These are phyloP conservation scores for Mallotus japonicus DNA, from an alignment of 441 rosid genomes.

Conservation along the genomic window DNA sequence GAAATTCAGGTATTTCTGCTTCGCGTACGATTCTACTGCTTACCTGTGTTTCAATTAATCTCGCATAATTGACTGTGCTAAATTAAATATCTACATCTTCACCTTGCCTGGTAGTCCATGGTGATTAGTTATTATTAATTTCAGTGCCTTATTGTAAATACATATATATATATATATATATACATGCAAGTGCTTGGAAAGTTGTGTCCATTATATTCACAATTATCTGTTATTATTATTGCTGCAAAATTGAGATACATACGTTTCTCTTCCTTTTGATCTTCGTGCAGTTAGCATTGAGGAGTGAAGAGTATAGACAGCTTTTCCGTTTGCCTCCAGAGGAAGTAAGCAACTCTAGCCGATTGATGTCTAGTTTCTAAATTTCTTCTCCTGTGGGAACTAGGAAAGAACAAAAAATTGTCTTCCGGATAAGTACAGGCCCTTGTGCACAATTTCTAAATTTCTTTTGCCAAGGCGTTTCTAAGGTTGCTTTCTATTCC, in stretches of 20 bases:
- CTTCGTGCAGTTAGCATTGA: slow-evolving; percentile 36
- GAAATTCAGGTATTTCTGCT: slow-evolving; percentile 51
- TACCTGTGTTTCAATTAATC: neutral
- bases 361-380: neutral
- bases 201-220: too few species aligned
- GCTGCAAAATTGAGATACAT: too few species aligned
- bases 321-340: slow-evolving; percentile 84
- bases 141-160: too few species aligned
- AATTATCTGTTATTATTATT: too few species aligned
- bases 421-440: neutral
- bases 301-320: slow-evolving; percentile 93
- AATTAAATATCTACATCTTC: neutral
- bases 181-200: too few species aligned
- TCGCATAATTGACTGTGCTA: too few species aligned
- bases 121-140: neutral
- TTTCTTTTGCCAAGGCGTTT: neutral
- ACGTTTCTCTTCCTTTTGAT: too few species aligned
- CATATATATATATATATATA: too few species aligned
- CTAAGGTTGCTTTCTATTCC: slow-evolving; percentile 7
- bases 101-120: neutral
- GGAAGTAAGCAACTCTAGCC: slow-evolving; percentile 52
- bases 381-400: neutral
- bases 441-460: neutral
- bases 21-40: too few species aligned
- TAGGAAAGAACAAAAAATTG: too few species aligned